Base-by-base conservation (phyloP, 768 basidiomycete genomes). In the Coprinellus aureogranulatus region DNA sequence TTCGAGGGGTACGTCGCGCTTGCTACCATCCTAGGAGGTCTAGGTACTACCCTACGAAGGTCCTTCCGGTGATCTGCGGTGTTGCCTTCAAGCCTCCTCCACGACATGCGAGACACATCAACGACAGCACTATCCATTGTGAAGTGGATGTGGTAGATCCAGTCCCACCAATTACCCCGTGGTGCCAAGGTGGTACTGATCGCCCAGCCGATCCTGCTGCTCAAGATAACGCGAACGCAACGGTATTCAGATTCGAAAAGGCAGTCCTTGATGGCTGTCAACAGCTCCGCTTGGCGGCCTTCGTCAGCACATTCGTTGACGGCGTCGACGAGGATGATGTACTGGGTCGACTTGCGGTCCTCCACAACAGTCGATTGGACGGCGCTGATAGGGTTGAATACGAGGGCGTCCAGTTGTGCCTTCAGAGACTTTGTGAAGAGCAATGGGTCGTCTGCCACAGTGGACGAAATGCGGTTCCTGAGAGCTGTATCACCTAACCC, bases 131-230 rank as follows among this genome's bases (percentile, higher is more conserved):
- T 34, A 34, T 16, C 58, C 52, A 39, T 34, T 25, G n/a, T 59
- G 37, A 10, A 30, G 47, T 52, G 14, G 47, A 50, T 22, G 53
- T 41, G 0, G 57, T 41, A n/a, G 53, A 37, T 22, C 9, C 22
- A 4, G 22, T 27, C 26, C 14, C 28, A 9, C 3, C 25, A 18
- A 34, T 49, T 30, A 34, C 30, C 30, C 12, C 27, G 28, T 26
- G 6, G 34, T 34, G 34, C 34, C 34, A n/a, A 30, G 5, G 54
- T 45, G 22, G 23, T 18, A 31, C 30, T 37, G 30, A 61, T 23
- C 18, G 61, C 60, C 6, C n/a, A 34, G 37, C 61, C 62, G 0
- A 55, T 47, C 20, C 62, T 54, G 34, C 60, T 64, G 53, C 57
- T 28, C 18, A 64, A 53, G 41, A 61, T 51, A 22, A 61, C 27